Conservation (phyloP, 805 yeast species). For the Candida krabiensis region DNA sequence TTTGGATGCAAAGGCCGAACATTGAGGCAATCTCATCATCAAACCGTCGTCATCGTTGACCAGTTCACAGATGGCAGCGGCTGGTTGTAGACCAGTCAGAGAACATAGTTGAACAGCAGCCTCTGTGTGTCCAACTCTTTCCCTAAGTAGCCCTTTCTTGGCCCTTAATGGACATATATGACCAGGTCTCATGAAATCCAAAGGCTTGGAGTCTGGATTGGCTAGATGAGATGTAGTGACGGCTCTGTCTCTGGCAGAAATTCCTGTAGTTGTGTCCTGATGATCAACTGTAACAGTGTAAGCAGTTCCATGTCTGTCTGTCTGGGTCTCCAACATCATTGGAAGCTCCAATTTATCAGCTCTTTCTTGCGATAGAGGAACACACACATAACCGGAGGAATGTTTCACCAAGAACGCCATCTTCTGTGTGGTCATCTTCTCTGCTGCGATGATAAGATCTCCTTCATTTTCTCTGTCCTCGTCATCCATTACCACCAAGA, state of each 20-base stretch:
- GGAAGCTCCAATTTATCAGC: constrained; percentile 84
- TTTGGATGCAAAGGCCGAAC: constrained; percentile 63
- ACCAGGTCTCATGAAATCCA: constrained; percentile 86
- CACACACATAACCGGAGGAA: constrained; percentile 91
- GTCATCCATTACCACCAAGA: constrained; percentile 95
- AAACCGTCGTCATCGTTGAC: constrained; percentile 91
- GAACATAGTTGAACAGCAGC: constrained; percentile 88
- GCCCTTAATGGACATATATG: constrained; percentile 94
- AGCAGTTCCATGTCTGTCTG: constrained; percentile 95
- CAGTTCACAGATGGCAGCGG: constrained; percentile 90
- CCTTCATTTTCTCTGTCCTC: constrained; percentile 97
- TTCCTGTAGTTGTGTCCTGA: constrained; percentile 91
- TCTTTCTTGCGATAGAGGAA: constrained; percentile 71
- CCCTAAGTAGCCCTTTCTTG: constrained; percentile 74
- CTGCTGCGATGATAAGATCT: constrained; percentile 92
- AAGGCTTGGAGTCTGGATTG: constrained; percentile 50
- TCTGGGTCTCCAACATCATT: constrained; percentile 60
- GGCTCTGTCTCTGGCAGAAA: constrained; percentile 92
- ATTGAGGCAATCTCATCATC: constrained; percentile 93
- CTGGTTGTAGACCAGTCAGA: constrained; percentile 77
- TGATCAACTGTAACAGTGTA: constrained; percentile 91
- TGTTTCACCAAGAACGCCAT: constrained; percentile 93
- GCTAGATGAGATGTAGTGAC: constrained; percentile 77
- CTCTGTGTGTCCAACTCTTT: constrained; percentile 95
- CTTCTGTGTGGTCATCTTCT: constrained; percentile 69